Base-by-base conservation (phyloP, 768 basidiomycete genomes). In the Phlebiopsis gigantea region DNA sequence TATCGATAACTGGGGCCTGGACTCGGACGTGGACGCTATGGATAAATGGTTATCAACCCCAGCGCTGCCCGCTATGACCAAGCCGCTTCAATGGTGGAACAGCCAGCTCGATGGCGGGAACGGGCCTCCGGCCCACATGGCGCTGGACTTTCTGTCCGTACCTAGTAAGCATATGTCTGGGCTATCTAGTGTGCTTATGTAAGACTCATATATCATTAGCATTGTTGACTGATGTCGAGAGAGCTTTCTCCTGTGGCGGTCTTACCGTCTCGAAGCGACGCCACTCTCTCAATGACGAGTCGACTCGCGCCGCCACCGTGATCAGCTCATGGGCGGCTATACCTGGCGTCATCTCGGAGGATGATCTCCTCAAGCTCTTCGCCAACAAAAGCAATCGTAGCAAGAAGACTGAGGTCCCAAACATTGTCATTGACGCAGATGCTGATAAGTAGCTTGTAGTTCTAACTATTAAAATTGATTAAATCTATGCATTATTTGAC, bases 201-300 rank as follows among this genome's bases (percentile, higher is more conserved):
- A 5, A 43, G 25, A 4, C 9, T 19, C 39, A 43, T 8, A 15
- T n/a, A 4, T 34, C 25, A 30, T 7, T 59, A 72, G 69, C 65
- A 0, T 64, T 57, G 0, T 71, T 69, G 3, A 66, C 65, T 17
- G 65, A 69, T 54, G 66, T 67, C 34, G 68, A 72, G 51, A 58
- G 62, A 8, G 61, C 66, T 2, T 71, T 72, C 57, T 71, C 66
- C 7, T 48, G 54, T 9, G 66, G 71, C 29, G 66, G 66, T 4
- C 62, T 72, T 0, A 66, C 65, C 3, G 65, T 69, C 4, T 70
- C 66, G 7, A 67, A 66, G 30, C 60, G 66, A 42, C 55, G 58
- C 0, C 68, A 69, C 53, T 61, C 67, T 0, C 60, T 72, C 7
- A 62, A 61, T 4, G 65, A 71, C 46, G 60, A 63, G 9, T 69